Evolutionary conservation across 2,329 filamentous ascomycete genomes (phyloP).

Genomic region (Periconia sp.): DNA sequence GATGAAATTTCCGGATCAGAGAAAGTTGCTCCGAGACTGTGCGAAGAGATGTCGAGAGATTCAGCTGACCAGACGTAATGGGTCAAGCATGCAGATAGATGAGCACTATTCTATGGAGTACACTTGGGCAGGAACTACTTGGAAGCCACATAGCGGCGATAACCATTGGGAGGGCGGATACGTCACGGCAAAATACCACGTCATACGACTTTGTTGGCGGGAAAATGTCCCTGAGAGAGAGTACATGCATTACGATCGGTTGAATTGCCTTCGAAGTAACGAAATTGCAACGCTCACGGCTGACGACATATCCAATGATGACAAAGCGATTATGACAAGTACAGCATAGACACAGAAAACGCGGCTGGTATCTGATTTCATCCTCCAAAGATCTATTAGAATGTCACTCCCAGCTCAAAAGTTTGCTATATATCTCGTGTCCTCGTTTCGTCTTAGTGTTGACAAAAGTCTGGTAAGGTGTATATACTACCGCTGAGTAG

Average conservation of each 20-base stretch:
- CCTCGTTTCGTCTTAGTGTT: no score
- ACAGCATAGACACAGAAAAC: no score
- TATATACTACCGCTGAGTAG: no score
- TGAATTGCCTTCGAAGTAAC: slow-evolving; percentile 23
- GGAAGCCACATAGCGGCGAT: slow-evolving; percentile 12
- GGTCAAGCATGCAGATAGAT: slow-evolving; percentile 17
- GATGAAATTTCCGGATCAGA: slow-evolving; percentile 13
- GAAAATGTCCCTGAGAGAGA: slow-evolving; percentile 21
- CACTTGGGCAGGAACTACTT: slow-evolving; percentile 19
- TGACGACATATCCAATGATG: not conserved
- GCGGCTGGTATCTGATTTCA: no score
- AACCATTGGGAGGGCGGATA: slow-evolving; percentile 12
- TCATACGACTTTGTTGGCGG: slow-evolving; percentile 28
- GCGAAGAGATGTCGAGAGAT: slow-evolving; percentile 12
- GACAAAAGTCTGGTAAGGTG: no score
- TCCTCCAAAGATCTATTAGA: no score
- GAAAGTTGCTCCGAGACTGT: slow-evolving; percentile 9
- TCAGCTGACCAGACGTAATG: slow-evolving; percentile 13
- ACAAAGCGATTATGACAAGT: no score
- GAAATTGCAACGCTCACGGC: not conserved
- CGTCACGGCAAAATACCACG: slow-evolving; percentile 14
- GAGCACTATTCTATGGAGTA: slow-evolving; percentile 13
- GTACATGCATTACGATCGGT: slow-evolving; percentile 31
- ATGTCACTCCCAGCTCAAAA: no score
- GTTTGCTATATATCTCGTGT: no score